phyloP scores from a whole-genome alignment of 116 monocot species.

The Iris pallida region DNA sequence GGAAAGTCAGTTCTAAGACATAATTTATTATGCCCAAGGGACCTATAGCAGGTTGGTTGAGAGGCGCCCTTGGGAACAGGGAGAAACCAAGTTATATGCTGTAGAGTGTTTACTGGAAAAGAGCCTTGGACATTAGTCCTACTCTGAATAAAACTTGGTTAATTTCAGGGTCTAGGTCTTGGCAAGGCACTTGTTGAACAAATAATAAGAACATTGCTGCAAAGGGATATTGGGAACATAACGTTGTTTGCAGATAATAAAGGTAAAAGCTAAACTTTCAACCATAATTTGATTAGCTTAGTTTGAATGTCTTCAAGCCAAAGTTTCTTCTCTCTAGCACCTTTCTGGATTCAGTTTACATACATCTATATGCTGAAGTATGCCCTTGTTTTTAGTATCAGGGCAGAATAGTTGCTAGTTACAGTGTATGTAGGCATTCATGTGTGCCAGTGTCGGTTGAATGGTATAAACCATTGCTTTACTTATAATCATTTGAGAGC shows the following conservation, averaged over 20 bases:
- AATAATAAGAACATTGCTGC: slow-evolving; percentile 68
- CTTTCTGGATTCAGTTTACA: background rate
- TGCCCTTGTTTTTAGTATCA: too few relatives aligned
- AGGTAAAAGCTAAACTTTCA: slow-evolving; percentile 34
- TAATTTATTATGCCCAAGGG: too few relatives aligned
- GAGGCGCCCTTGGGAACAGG: too few relatives aligned
- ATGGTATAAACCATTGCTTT: too few relatives aligned
- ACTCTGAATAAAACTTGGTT: background rate
- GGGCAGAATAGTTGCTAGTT: too few relatives aligned
- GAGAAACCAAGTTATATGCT: background rate
- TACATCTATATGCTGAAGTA: background rate
- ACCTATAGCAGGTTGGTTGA: too few relatives aligned
- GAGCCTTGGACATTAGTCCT: background rate
- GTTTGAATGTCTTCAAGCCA: background rate
- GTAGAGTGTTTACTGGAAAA: background rate
- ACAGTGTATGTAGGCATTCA: too few relatives aligned
- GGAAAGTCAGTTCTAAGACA: background rate
- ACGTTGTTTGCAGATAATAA: slow-evolving; percentile 94
- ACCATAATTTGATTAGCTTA: background rate
- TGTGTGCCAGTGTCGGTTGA: too few relatives aligned
- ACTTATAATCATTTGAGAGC: too few relatives aligned
- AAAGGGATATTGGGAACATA: slow-evolving; percentile 92
- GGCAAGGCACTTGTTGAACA: slow-evolving; percentile 91
- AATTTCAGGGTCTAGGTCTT: slow-evolving; percentile 81
- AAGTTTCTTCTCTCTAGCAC: background rate